Evolutionary conservation across 2,329 filamentous ascomycete genomes (phyloP), one percentile per base, ranked within the genome.

Genomic region (Colletotrichum nymphaeae): DNA sequence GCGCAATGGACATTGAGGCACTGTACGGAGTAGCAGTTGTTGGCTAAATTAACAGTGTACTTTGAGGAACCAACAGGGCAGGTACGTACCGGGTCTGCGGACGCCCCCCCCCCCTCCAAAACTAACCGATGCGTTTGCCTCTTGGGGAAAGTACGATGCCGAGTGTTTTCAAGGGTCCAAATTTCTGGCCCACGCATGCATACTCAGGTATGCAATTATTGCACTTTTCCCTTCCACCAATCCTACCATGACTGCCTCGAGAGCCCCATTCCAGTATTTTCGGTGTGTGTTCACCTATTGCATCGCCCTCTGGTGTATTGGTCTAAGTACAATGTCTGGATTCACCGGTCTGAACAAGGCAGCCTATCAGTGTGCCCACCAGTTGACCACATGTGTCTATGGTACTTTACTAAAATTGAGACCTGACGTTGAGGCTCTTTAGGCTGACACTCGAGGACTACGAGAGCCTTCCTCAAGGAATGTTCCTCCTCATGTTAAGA

Each of bases 1-100:
- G 53, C 46, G 59, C 53, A 46, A 42, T 69, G 57, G 49, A 69
- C 53, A n/a, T 58, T 12, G 32, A 4, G 58, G 59, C 42, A 69
- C 65, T 32, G 65, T 68, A n/a, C n/a, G n/a, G n/a, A 3, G 24
- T 24, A 49, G 65, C 64, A 68, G 57, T 28, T 42, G 14, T 35
- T 30, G 35, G 28, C 24, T 22, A 26, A 32, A 49, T 49, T 32
- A 53, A 30, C 37, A 32, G 65, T 67, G 24, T 26, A 24, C 35
- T 28, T 30, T 6, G 14, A 8, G 37, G 19, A 9, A n/a, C 19
- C 6, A 7, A n/a, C 8, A n/a, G 19, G 8, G 19, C 19, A 49
- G 42, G 42, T 49, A 49, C 14, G 28, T n/a, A 57, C 57, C 26
- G 26, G n/a, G 12, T 16, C 7, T 32, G 19, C n/a, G 14, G 9